A percentile compares a stretch with the other conserved stretches of the same genome.
phyloP scores from a whole-genome alignment of 306 rosid genomes.

The Cucumis hystrix region DNA sequence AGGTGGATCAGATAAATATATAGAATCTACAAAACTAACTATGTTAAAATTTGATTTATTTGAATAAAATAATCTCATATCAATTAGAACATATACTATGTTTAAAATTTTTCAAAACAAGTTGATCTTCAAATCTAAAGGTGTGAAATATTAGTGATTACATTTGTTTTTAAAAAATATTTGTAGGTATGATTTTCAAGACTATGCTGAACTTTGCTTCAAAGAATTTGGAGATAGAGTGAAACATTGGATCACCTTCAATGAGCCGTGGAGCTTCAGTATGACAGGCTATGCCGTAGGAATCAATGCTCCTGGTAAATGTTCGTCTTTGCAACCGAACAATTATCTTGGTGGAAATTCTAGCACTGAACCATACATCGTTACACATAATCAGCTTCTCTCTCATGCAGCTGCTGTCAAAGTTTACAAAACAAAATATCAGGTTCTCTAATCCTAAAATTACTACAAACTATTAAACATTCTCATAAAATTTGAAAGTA shows the following conservation, averaged over 20 bases:
- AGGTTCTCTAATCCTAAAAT: constrained; percentile 13
- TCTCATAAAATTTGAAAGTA: too few species aligned
- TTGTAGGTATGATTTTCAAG: constrained; percentile 17
- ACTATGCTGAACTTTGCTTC: constrained; percentile 24
- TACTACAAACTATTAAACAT: too few species aligned
- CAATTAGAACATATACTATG: too few species aligned
- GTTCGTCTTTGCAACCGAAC: constrained; percentile 16
- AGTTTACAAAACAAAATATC: constrained; percentile 25
- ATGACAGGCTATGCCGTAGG: background rate
- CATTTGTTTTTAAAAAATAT: too few species aligned
- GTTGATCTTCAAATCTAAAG: too few species aligned
- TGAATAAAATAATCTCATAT: too few species aligned
- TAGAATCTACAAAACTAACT: too few species aligned
- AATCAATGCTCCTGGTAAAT: background rate
- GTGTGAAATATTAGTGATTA: too few species aligned
- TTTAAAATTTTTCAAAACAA: too few species aligned
- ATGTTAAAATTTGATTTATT: too few species aligned
- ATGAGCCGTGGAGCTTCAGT: background rate
- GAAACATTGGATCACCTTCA: background rate
- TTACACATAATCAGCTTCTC: constrained; percentile 17
- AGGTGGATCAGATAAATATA: too few species aligned
- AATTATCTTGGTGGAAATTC: constrained; percentile 14
- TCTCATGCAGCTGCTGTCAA: background rate
- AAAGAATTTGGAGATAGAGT: background rate
- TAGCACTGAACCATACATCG: constrained; percentile 20